Evolutionary conservation across 345 rosid species (phyloP), one percentile per base, ranked within the genome.

Genomic region (Ailanthus altissimus): DNA sequence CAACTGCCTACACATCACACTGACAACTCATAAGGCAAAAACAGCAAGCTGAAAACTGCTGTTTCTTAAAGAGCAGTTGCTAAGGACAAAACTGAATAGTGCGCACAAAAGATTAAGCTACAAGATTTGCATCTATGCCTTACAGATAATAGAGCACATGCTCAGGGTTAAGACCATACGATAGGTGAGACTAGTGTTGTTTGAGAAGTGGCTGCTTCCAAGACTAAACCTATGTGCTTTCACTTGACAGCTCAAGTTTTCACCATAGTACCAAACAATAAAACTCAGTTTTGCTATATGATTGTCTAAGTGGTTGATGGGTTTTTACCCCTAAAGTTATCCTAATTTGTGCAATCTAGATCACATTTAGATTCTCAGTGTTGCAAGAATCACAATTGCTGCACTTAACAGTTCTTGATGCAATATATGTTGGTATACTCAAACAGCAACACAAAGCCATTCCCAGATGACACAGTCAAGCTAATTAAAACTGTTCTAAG

Each of bases 1-100:
- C 86, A 58, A 84, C 83, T 13, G 85, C 96, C 99, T 95, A 78
- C 42, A 85, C 73, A 58, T 32, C 43, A 56, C 42, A 75, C 72
- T 16, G 21, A 14, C 69, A 40, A 66, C 73, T 18, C 65, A 32
- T 49, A 49, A 20, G 32, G 49, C 59, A 63, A 74, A 71, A 50
- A 60, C 20, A 50, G 61, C 36, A 49, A 21, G 77, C 51, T 28
- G 63, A 49, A 62, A 9, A 38, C 62, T 12, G 38, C 0, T 20
- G 45, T 71, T 36, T 20, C 64, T 54, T 42, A 12, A 11, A 38
- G 49, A 50, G 49, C 49, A 12, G 63, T n/a, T 36, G 62, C 38
- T 8, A 16, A 54, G 21, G 8, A 49, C 50, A 21, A 67, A 45
- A 20, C 47, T 25, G 47, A 42, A 28, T n/a, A 66, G 51, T 0